Base-by-base conservation (phyloP, 139 green algal species). In the Chlorella sp. region DNA sequence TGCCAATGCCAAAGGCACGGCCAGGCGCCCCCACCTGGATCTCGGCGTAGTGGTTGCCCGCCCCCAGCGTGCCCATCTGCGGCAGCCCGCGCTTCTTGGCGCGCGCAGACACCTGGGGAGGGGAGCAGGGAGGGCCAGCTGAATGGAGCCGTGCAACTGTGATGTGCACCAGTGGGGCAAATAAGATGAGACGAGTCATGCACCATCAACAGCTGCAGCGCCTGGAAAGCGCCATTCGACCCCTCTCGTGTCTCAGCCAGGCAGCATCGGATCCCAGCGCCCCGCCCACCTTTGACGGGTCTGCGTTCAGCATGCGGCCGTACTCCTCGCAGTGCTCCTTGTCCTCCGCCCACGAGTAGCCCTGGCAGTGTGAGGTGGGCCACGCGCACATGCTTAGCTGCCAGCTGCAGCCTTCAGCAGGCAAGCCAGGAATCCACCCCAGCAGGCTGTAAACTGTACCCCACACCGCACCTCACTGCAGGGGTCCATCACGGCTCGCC, bases 311-410 rank as follows among this genome's bases (percentile, higher is more conserved):
- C 94, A 98, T 97, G 26, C 95, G 89, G 17, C 95, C 95, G 80
- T 97, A 94, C 92, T 98, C 95, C 87, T 98, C 95, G 85, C 93
- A 97, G 87, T 97, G 95, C 87, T 97, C 94, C 86, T 97, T 97
- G 91, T 98, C 95, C 90, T 98, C 95, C 20, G 90, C 92, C 95
- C 95, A 98, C 0, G 92, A 86, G 88, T 98, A 97, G 5, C 92
- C 93, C 87, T 95, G 84, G 65, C 81, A 17, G 0, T 44, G 34
- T 30, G 28, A n/a, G 28, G 26, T 16, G 26, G 34, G 32, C 36
- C 20, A 69, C 6, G 44, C n/a, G n/a, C n/a, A n/a, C n/a, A n/a
- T n/a, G n/a, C n/a, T n/a, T n/a, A n/a, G n/a, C n/a, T n/a, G n/a
- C n/a, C n/a, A n/a, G n/a, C n/a, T n/a, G n/a, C n/a, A n/a, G n/a